Conservation (phyloP, 306 rosid genomes). For the Inga laurina region DNA sequence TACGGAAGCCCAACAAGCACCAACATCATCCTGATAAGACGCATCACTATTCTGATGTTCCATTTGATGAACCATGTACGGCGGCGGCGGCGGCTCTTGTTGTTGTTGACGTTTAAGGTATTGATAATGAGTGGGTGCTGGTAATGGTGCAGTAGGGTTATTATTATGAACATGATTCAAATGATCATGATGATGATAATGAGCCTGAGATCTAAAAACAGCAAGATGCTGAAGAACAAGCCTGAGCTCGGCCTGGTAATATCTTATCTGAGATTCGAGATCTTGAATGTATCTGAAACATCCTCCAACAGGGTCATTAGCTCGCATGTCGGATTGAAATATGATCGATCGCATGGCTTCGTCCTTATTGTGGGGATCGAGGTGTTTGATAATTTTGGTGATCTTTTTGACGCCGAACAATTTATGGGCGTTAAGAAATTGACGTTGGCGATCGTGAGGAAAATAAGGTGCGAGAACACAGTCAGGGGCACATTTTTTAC, state of each 20-base stretch:
- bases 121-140: constrained; percentile 19
- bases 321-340: constrained; percentile 67
- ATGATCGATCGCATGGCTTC: constrained; percentile 60
- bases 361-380: constrained; percentile 32
- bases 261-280: constrained; percentile 45
- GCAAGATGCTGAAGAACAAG: constrained; percentile 62
- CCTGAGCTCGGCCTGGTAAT: constrained; percentile 41
- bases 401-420: constrained; percentile 82
- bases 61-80: constrained; percentile 21
- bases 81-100: neutral
- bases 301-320: constrained; percentile 75
- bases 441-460: constrained; percentile 65
- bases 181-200: constrained; percentile 2
- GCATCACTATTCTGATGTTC: constrained; percentile 1
- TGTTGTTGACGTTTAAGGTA: constrained; percentile 30
- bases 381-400: constrained; percentile 47
- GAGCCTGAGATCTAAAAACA: constrained; percentile 42
- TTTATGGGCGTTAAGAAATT: constrained; percentile 70
- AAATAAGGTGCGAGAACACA: constrained; percentile 86
- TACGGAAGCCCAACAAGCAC: constrained; percentile 54
- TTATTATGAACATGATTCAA: constrained; percentile 34
- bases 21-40: constrained; percentile 52
- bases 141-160: neutral
- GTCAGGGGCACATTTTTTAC: constrained; percentile 69
- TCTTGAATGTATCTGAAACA: constrained; percentile 41